phyloP scores from a whole-genome alignment of 108 stramenopile species.

The Skeletonema costatum region DNA sequence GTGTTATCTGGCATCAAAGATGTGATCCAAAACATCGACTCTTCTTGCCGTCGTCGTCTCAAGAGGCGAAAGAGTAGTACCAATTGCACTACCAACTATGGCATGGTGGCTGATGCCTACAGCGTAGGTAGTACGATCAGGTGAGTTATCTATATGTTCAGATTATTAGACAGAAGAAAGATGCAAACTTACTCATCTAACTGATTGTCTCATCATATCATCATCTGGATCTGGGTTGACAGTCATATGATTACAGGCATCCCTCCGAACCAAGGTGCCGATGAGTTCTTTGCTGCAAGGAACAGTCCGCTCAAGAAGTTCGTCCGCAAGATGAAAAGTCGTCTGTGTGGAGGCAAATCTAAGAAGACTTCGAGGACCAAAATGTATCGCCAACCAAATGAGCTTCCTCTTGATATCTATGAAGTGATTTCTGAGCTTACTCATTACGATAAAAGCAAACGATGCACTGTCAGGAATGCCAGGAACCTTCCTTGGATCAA shows the following conservation, averaged over 20 bases:
- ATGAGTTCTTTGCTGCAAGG: conserved; percentile 58
- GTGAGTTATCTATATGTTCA: background rate
- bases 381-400: conserved; percentile 17
- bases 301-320: conserved; percentile 33
- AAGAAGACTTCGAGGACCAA: conserved; percentile 17
- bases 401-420: conserved; percentile 26
- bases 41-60: conserved; percentile 31
- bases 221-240: background rate
- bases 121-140: conserved; percentile 83
- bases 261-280: conserved; percentile 69
- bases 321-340: conserved; percentile 20
- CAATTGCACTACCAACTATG: conserved; percentile 80
- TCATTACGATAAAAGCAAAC: conserved; percentile 12
- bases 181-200: background rate
- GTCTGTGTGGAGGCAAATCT: background rate
- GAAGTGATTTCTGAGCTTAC: conserved; percentile 23
- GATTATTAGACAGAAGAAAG: too few relatives aligned
- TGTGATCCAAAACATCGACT: background rate
- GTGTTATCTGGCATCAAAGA: conserved; percentile 34
- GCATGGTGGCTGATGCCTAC: conserved; percentile 88
- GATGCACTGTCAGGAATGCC: conserved; percentile 36
- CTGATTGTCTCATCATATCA: too few relatives aligned
- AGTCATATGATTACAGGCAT: conserved; percentile 75
- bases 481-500: background rate
- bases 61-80: conserved; percentile 30